Evolutionary conservation across 2,329 filamentous ascomycete species (phyloP).

Genomic region (Sporothrix schenckii): DNA sequence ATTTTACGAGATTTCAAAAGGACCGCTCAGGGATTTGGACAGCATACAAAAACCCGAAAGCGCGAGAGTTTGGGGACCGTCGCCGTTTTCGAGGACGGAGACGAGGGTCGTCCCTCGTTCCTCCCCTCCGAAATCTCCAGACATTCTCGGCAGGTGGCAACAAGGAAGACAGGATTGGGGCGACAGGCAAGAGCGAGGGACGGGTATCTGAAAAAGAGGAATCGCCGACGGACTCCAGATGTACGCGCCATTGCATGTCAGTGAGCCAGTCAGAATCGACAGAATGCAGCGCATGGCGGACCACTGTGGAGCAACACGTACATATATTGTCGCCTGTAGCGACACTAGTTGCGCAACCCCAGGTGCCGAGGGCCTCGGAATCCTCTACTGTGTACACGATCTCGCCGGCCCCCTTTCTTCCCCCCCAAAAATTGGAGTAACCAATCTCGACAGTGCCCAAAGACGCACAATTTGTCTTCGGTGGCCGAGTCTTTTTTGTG

Average conservation of each 20-base stretch:
- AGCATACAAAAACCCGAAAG: background rate
- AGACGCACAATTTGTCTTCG: background rate
- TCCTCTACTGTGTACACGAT: slow-evolving; percentile 22
- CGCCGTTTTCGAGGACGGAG: background rate
- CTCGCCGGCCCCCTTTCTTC: slow-evolving; percentile 22
- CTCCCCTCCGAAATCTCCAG: background rate
- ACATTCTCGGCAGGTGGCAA: slow-evolving; percentile 15
- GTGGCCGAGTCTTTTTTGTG: background rate
- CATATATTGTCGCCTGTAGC: background rate
- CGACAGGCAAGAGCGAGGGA: background rate
- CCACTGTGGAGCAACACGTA: slow-evolving; percentile 16
- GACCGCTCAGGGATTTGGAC: too few species aligned
- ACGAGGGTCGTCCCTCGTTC: slow-evolving; percentile 8
- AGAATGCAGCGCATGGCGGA: background rate
- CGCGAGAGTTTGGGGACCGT: background rate
- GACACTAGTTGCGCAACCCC: background rate
- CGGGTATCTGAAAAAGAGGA: slow-evolving; percentile 4
- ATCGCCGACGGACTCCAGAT: slow-evolving; percentile 10
- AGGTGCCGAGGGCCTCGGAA: slow-evolving; percentile 36
- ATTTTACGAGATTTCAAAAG: too few species aligned
- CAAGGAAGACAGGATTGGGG: background rate
- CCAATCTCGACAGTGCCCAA: slow-evolving; percentile 11
- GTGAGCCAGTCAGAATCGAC: background rate
- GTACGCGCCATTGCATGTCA: background rate
- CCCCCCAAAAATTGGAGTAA: slow-evolving; percentile 28